Evolutionary conservation across 1,284 basidiomycete species (phyloP).

Genomic region (Cutaneotrichosporon sp.): DNA sequence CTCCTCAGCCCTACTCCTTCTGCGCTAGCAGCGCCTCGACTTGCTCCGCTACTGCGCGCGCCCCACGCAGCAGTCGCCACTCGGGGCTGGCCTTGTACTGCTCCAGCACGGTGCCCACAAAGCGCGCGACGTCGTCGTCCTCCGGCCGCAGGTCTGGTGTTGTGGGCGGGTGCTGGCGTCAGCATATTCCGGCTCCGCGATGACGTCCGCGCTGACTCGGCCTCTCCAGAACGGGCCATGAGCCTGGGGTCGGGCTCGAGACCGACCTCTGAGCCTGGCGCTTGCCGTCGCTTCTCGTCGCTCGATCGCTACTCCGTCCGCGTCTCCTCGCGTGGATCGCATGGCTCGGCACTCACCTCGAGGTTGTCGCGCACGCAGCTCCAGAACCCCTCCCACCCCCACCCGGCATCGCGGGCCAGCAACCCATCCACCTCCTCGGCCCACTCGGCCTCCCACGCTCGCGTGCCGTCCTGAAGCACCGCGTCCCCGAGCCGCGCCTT

Average conservation of each 20-base stretch:
- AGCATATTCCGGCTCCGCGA: neutral
- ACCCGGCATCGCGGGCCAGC: conserved; percentile 56
- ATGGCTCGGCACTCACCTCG: conserved; percentile 27
- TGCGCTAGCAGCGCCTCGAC: conserved; percentile 26
- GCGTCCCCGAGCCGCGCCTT: conserved; percentile 11
- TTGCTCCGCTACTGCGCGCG: conserved; percentile 25
- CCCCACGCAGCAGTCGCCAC: conserved; percentile 31
- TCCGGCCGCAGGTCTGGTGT: conserved; percentile 27
- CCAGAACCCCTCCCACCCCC: conserved; percentile 55
- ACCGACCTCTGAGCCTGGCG: too few species aligned
- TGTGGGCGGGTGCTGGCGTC: conserved; percentile 33
- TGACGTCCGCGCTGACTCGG: neutral
- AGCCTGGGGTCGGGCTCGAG: too few species aligned
- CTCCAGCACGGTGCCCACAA: conserved; percentile 30
- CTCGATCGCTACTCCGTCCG: neutral
- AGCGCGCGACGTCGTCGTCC: conserved; percentile 22
- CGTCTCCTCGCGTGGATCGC: neutral
- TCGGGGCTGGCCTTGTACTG: conserved; percentile 32
- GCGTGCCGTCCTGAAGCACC: conserved; percentile 15
- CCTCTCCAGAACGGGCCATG: too few species aligned
- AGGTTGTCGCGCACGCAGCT: conserved; percentile 40
- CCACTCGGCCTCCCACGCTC: conserved; percentile 55
- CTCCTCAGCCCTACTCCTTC: neutral
- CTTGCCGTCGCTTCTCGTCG: too few species aligned
- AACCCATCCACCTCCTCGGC: conserved; percentile 54